phyloP scores from a whole-genome alignment of 805 yeast species.

The Schizosaccharomyces osmophilus region DNA sequence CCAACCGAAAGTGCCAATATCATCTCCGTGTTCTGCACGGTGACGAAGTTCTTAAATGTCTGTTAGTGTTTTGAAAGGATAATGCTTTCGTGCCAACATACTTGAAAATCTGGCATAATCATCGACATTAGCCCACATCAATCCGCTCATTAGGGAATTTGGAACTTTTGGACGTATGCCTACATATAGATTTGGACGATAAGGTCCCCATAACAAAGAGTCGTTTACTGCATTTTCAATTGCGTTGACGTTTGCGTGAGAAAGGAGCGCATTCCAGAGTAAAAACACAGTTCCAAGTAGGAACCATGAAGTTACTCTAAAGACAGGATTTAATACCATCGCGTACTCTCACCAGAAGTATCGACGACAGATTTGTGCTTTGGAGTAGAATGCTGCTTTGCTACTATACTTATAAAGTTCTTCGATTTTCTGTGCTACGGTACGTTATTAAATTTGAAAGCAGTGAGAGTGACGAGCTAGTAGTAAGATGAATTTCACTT shows the following conservation, averaged over 20 bases:
- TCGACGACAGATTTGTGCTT: no score
- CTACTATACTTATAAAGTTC: no score
- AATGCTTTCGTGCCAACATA: conserved; percentile 10
- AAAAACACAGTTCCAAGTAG: not conserved
- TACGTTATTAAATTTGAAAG: no score
- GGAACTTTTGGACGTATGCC: conserved; percentile 73
- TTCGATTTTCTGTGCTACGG: no score
- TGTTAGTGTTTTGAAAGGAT: not conserved
- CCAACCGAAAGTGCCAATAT: conserved; percentile 62
- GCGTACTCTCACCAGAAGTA: no score
- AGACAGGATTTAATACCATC: no score
- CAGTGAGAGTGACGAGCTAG: no score
- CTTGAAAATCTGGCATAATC: conserved; percentile 26
- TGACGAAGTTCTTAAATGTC: conserved; percentile 23
- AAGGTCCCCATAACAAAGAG: conserved; percentile 75
- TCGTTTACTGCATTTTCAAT: conserved; percentile 17
- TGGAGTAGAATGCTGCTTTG: no score
- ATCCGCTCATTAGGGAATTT: conserved; percentile 45
- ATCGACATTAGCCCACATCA: conserved; percentile 69
- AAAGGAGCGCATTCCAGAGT: not conserved
- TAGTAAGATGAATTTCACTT: no score
- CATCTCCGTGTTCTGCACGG: conserved; percentile 47
- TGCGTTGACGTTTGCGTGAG: not conserved
- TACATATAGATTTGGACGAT: conserved; percentile 61
- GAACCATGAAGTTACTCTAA: not conserved